A percentile compares a stretch with the other conserved stretches of the same genome.
Conservation (phyloP, 176 grass and related monocot genomes). For the Oryza brachyantha region DNA sequence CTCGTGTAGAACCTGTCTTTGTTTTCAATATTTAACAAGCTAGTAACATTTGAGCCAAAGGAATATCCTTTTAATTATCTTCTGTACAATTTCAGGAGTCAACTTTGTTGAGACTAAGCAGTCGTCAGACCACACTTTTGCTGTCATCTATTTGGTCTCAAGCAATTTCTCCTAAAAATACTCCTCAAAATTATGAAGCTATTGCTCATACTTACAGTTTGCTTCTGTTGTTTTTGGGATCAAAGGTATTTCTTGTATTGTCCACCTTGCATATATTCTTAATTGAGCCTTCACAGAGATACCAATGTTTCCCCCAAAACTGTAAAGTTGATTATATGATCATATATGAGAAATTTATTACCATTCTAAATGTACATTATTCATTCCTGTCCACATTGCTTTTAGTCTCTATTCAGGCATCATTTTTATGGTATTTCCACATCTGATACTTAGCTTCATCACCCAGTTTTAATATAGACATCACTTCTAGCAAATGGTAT, state of each 20-base stretch:
- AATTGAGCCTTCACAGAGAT: background rate
- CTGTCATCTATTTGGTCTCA: constrained; percentile 90
- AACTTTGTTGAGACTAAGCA: constrained; percentile 56
- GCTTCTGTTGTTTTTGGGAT: constrained; percentile 73
- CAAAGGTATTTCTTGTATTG: constrained; percentile 54
- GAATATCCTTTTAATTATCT: constrained; percentile 17
- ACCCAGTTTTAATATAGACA: background rate
- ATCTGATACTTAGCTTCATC: background rate
- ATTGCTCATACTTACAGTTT: constrained; percentile 92
- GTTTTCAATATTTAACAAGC: background rate
- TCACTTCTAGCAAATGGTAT: background rate
- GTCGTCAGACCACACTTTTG: constrained; percentile 75
- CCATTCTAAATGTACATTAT: background rate
- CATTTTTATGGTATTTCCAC: background rate
- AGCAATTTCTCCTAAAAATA: constrained; percentile 65
- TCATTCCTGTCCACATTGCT: background rate
- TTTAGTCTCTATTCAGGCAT: background rate
- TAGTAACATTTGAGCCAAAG: constrained; percentile 1
- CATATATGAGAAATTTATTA: background rate
- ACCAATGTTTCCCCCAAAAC: background rate
- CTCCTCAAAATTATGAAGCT: constrained; percentile 84
- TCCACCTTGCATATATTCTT: background rate
- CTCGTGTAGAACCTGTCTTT: constrained; percentile 1
- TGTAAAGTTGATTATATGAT: background rate
- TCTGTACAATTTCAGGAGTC: constrained; percentile 57